Evolutionary conservation across 345 rosid species (phyloP).

Genomic region (Heritiera fomes): DNA sequence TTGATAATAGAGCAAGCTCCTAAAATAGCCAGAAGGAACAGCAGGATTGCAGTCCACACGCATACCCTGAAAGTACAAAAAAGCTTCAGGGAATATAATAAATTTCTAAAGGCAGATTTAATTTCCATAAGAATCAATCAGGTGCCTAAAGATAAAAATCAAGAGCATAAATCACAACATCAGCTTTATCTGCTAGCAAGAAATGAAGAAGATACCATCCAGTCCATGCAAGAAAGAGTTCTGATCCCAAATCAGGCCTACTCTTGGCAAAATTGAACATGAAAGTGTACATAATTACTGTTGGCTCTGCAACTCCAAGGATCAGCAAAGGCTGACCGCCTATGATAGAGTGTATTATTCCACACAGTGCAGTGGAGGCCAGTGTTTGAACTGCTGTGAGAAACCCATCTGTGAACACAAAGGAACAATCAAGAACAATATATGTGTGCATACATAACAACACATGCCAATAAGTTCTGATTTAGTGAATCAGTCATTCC

Average conservation of each 20-base stretch:
- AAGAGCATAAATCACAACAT: not conserved
- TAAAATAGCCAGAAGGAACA: conserved; percentile 76
- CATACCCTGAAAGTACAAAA: conserved; percentile 65
- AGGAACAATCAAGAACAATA: not conserved
- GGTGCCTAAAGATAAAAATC: conserved; percentile 11
- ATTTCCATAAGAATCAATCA: conserved; percentile 5
- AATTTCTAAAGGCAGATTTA: not conserved
- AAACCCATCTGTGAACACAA: conserved; percentile 61
- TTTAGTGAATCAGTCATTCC: not conserved
- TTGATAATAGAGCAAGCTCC: conserved; percentile 95
- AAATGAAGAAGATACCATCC: conserved; percentile 62
- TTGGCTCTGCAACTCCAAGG: conserved; percentile 98
- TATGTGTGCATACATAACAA: not conserved
- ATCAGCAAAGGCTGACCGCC: conserved; percentile 95
- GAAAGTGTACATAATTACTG: conserved; percentile 94
- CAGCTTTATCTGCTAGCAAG: conserved; percentile 6
- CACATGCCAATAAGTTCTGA: not conserved
- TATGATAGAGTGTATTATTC: conserved; percentile 74
- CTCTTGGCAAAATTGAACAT: conserved; percentile 88
- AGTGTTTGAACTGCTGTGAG: conserved; percentile 91
- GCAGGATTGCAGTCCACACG: conserved; percentile 87
- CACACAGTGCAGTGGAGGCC: conserved; percentile 91
- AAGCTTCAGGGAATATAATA: not conserved
- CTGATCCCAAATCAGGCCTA: conserved; percentile 71
- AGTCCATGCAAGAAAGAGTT: conserved; percentile 88